Base-by-base conservation (phyloP, 1,284 basidiomycete species). In the Papiliotrema nemorosa region DNA sequence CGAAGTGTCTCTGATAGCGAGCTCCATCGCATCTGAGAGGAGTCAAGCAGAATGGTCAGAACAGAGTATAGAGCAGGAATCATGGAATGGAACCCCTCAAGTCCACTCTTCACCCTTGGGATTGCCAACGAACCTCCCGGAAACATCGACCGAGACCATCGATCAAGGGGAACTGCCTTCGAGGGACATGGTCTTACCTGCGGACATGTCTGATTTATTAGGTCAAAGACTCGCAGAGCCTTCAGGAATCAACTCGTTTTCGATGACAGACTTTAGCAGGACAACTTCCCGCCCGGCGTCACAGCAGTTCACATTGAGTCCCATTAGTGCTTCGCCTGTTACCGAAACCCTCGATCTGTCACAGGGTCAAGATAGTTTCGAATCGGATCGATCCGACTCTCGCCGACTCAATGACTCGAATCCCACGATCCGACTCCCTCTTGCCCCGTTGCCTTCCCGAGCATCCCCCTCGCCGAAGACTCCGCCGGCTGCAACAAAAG, bases 141-240 rank as follows among this genome's bases (percentile, higher is more conserved):
- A 44, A 29, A 24, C 10, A 5, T 44, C 41, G 10, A 22, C 44
- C 12, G 49, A 50, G 26, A 27, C 24, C 24, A 50, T 52, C 31
- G 47, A 60, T 13, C 54, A 59, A 10, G 31, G 64, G 25, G 60
- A 60, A 39, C 44, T 64, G 2, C 57, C 57, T 16, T 54, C 55
- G 5, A 44, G 52, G 14, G 63, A 62, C 12, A 48, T 58, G 44
- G 42, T 62, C 14, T 39, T 62, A 5, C 65, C 65, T n/a, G 59
- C 57, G 27, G 67, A 69, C 45, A 60, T 64, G 52, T 67, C 65
- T 3, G 63, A 67, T 42, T 45, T 67, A 13, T 42, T 69, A 13
- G 58, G 62, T 5, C 55, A 59, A 13, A 53, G 49, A 24, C n/a
- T 49, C 18, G 3, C 24, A 5, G 14, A 7, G 12, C 37, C 49